phyloP scores from a whole-genome alignment of 345 rosid genomes.

The Rhodamnia rubescens region DNA sequence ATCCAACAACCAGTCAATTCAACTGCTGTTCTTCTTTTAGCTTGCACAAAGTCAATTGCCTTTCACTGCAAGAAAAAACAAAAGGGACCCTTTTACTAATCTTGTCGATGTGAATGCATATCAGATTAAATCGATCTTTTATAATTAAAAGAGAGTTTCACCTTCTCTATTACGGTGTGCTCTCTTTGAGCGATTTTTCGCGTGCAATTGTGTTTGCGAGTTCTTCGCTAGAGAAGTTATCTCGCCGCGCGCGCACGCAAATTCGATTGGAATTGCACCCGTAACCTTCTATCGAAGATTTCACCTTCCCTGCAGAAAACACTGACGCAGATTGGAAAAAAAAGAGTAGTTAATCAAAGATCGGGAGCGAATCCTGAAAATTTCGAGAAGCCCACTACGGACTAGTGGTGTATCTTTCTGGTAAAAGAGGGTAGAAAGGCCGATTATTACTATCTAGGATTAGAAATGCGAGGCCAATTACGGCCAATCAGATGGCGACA shows the following conservation, averaged over 20 bases:
- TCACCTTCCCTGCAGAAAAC: neutral
- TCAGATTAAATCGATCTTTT: neutral
- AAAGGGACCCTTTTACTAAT: neutral
- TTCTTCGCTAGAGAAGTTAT: neutral
- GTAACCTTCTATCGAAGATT: neutral
- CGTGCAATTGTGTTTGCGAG: accelerated
- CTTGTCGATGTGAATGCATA: neutral
- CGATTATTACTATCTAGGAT: no score
- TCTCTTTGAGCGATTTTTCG: neutral
- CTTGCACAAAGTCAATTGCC: neutral
- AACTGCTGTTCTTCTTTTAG: neutral
- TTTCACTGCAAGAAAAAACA: neutral
- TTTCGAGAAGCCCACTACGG: no score
- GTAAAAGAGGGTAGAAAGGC: no score
- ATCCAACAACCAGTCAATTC: neutral
- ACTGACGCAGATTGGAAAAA: neutral
- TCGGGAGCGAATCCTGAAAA: no score
- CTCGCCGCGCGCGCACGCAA: neutral
- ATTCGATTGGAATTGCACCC: neutral
- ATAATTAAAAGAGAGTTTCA: neutral
- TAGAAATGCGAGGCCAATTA: no score
- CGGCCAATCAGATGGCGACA: no score
- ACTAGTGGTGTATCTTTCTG: no score
- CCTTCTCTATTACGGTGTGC: neutral
- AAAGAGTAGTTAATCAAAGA: no score